Evolutionary conservation across 2,329 filamentous ascomycete species (phyloP).

Genomic region (Fusarium pilosicola): DNA sequence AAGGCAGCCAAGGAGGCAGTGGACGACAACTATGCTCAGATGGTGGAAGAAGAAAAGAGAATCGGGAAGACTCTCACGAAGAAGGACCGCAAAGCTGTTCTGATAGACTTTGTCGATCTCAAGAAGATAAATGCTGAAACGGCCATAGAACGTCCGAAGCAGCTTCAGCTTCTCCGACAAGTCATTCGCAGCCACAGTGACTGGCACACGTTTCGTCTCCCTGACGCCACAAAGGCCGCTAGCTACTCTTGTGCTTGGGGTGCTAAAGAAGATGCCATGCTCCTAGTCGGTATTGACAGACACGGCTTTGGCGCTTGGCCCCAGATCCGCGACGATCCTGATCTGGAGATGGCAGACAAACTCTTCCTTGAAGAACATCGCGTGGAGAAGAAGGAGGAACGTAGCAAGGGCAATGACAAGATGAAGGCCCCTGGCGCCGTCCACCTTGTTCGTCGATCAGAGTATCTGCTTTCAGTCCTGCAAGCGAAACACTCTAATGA

Average conservation of each 20-base stretch:
- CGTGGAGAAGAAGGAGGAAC: conserved; percentile 97
- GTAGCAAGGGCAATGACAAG: conserved; percentile 78
- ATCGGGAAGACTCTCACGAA: conserved; percentile 86
- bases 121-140: conserved; percentile 97
- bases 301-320: conserved; percentile 97
- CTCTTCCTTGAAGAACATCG: conserved; percentile 97
- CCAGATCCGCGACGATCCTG: conserved; percentile 89
- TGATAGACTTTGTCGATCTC: conserved; percentile 93
- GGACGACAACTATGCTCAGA: conserved; percentile 73
- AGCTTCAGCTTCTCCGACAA: conserved; percentile 85
- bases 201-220: conserved; percentile 82
- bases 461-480: conserved; percentile 94
- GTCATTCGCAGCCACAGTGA: conserved; percentile 75
- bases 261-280: conserved; percentile 94
- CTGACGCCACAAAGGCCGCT: conserved; percentile 91
- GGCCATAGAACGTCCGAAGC: conserved; percentile 87
- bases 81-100: conserved; percentile 96
- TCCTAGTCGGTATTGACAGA: conserved; percentile 89
- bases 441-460: conserved; percentile 91
- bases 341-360: conserved; percentile 87
- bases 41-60: conserved; percentile 84
- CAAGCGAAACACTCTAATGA: conserved; percentile 86
- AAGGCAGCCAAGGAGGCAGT: conserved; percentile 66
- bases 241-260: conserved; percentile 95
- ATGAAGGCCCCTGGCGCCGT: conserved; percentile 97